Percentiles rank a stretch among this genome's conserved stretches.
Evolutionary conservation across 2,329 filamentous ascomycete species (phyloP).

Genomic region (Xylariales sp.): DNA sequence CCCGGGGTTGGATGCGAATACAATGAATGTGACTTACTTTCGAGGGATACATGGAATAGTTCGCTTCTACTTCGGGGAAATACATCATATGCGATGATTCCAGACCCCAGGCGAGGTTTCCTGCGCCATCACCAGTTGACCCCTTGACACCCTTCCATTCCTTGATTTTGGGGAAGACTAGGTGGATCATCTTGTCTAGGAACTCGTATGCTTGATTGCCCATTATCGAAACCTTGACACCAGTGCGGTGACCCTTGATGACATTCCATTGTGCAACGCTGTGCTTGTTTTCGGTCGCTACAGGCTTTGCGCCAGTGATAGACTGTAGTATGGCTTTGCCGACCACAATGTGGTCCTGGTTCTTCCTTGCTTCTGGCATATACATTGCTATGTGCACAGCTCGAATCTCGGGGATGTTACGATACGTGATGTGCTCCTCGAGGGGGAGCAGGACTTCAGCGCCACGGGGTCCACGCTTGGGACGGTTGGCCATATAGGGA

Average conservation of each 20-base stretch:
- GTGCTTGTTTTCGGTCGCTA: constrained; percentile 63
- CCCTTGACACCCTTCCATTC: constrained; percentile 73
- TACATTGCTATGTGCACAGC: constrained; percentile 76
- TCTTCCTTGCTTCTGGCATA: constrained; percentile 65
- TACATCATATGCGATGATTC: constrained; percentile 68
- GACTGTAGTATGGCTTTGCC: constrained; percentile 81
- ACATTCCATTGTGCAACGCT: constrained; percentile 75
- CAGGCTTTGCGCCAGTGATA: constrained; percentile 73
- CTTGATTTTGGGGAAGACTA: constrained; percentile 93
- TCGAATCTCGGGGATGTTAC: constrained; percentile 78
- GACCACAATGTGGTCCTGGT: constrained; percentile 73
- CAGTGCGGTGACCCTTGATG: constrained; percentile 64
- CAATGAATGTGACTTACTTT: constrained; percentile 45
- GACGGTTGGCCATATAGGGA: constrained; percentile 91
- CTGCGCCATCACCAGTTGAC: constrained; percentile 77
- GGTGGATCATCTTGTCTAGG: constrained; percentile 80
- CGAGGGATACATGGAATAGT: constrained; percentile 62
- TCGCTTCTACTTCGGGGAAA: constrained; percentile 93
- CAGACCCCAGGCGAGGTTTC: constrained; percentile 83
- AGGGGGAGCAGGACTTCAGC: constrained; percentile 66
- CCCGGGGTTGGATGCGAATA: constrained; percentile 6
- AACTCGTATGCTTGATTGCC: constrained; percentile 87
- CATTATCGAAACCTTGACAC: constrained; percentile 71
- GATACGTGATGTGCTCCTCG: constrained; percentile 71
- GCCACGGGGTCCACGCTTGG: constrained; percentile 79